A percentile compares a stretch with the other conserved stretches of the same genome.
Evolutionary conservation across 306 rosid species (phyloP).

Genomic region (Erythrophleum fordii): DNA sequence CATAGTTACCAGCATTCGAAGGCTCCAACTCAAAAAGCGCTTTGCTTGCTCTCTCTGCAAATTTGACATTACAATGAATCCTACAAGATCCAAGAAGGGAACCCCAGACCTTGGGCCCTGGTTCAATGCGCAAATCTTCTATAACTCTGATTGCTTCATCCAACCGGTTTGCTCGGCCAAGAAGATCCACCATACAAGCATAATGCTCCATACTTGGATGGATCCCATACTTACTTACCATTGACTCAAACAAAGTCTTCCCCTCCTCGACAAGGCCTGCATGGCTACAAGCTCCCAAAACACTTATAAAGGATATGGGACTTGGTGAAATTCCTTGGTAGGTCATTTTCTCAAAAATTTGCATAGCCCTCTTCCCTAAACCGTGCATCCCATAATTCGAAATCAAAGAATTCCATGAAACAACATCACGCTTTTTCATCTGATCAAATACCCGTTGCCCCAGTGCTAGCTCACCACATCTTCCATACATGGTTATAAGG

Average conservation of each 20-base stretch:
- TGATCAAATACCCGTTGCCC: conserved; percentile 68
- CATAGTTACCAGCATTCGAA: conserved; percentile 84
- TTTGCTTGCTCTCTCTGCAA: conserved; percentile 82
- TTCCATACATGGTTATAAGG: conserved; percentile 86
- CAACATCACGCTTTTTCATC: conserved; percentile 68
- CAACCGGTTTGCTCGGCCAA: conserved; percentile 84
- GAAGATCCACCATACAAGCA: conserved; percentile 96
- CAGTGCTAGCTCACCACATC: conserved; percentile 73
- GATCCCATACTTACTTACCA: conserved; percentile 60
- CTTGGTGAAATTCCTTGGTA: conserved; percentile 68
- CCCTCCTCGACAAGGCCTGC: conserved; percentile 86
- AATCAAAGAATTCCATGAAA: conserved; percentile 86
- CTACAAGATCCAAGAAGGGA: conserved; percentile 88
- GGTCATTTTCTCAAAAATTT: conserved; percentile 72
- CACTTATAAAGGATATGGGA: conserved; percentile 69
- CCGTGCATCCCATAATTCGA: conserved; percentile 90
- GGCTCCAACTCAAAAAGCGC: conserved; percentile 84
- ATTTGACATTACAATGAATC: conserved; percentile 82
- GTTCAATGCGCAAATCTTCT: conserved; percentile 75
- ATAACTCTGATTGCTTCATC: conserved; percentile 83
- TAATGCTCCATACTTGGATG: conserved; percentile 83
- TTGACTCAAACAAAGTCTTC: conserved; percentile 64
- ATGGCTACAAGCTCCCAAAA: conserved; percentile 93
- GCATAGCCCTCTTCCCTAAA: conserved; percentile 72
- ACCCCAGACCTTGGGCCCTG: conserved; percentile 89